Evolutionary conservation across 2,329 filamentous ascomycete genomes (phyloP).

Genomic region (Colletotrichum nymphaeae): DNA sequence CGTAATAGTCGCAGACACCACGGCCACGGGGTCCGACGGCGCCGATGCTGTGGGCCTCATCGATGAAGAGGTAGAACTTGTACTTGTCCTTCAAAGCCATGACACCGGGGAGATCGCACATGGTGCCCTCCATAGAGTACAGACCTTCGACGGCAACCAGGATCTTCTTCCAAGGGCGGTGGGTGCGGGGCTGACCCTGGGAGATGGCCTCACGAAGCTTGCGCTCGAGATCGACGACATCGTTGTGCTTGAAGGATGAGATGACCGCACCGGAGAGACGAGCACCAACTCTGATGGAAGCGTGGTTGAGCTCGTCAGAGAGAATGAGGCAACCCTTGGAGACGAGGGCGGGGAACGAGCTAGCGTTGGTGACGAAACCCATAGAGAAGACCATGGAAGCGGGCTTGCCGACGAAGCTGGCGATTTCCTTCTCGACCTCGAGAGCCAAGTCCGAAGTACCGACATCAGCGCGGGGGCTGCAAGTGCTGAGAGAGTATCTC

Average conservation of each 20-base stretch:
- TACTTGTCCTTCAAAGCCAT: constrained; percentile 91
- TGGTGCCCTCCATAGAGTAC: constrained; percentile 99
- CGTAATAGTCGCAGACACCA: constrained; percentile 98
- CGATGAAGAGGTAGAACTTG: constrained; percentile 95
- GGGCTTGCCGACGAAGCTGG: constrained; percentile 92
- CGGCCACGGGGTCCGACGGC: constrained; percentile 89
- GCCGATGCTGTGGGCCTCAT: constrained; percentile 96
- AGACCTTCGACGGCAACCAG: constrained; percentile 95
- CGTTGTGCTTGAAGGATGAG: constrained; percentile 96
- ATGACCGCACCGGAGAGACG: constrained; percentile 96
- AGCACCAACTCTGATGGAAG: constrained; percentile 94
- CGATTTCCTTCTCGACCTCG: constrained; percentile 91
- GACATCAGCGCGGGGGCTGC: constrained; percentile 83
- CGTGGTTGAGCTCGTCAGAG: constrained; percentile 97
- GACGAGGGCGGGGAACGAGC: constrained; percentile 90
- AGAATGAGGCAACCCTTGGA: constrained; percentile 94
- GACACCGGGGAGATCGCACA: constrained; percentile 95
- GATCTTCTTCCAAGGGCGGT: constrained; percentile 99
- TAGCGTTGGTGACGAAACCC: constrained; percentile 97
- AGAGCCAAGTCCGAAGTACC: constrained; percentile 89
- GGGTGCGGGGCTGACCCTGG: constrained; percentile 96
- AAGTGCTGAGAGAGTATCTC: constrained; percentile 86
- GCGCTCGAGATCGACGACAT: constrained; percentile 88
- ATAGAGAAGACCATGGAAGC: constrained; percentile 98
- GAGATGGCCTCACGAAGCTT: constrained; percentile 92